Evolutionary conservation across 371 early-diverging fungal genomes (phyloP), one percentile per base, ranked within the genome.

Genomic region (Syncephalastrum contaminatum): DNA sequence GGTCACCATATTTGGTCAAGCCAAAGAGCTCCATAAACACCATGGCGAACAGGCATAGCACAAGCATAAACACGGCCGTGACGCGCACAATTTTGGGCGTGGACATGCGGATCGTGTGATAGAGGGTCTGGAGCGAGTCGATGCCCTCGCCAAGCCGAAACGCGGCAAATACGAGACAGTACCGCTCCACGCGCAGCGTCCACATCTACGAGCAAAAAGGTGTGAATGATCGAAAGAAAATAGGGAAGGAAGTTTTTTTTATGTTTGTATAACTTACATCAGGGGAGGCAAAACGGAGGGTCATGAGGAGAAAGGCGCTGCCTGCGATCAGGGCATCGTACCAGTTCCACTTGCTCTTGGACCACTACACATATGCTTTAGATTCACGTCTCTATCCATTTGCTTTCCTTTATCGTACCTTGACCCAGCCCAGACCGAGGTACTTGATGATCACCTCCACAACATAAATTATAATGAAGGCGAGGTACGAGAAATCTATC

Each of bases 11-110:
- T 14, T 75, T 79, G 27, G 84, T 84, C 53, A 82, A 54, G 8
- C 84, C 84, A 71, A 84, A 84, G 18, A 81, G 63, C 46, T 84
- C 82, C 61, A 82, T 80, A 64, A 84, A 84, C 20, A 80, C 60
- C 75, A 84, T 74, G 3, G 84, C 84, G 53, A 80, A 84, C 6
- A 84, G 59, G 27, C 75, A 77, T 65, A 84, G 73, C 0, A 79
- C 72, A 4, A 82, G 75, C 70, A 80, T 71, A 46, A 84, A 84
- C 1, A 84, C 82, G 12, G 80, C 81, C 6, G 84, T 79, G 19
- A 84, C 82, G 22, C 79, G 79, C 39, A 84, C 59, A 46, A 81
- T 84, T 14, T 73, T 75, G 7, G 73, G 79, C 45, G 77, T 24
- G 1, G 84, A 75, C 56, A 79, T 75, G 6, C 59, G 66, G 24